Evolutionary conservation across 352 stramenopile species (phyloP), one percentile per base, ranked within the genome.

Genomic region (Globisporangium viniferum): DNA sequence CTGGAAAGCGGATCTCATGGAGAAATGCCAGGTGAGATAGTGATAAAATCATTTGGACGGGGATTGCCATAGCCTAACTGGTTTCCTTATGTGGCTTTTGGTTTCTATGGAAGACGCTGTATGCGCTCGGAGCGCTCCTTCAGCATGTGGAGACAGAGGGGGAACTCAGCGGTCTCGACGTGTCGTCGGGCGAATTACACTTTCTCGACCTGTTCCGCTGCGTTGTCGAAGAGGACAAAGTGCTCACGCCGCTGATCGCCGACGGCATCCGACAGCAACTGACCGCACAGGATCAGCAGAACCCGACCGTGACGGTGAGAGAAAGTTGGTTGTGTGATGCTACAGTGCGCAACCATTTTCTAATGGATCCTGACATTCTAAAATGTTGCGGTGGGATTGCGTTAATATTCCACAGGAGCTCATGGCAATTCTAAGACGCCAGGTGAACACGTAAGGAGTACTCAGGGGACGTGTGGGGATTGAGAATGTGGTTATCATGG

Each of bases 171-270:
- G 80, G 77, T 0, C 63, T 74, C 20, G 81, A 92, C 15, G 66
- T 86, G 5, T 82, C 82, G 3, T 73, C 75, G 3, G 73, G 78
- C 15, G 84, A 93, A 49, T 68, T 91, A 15, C 82, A 81, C 51
- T 88, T 93, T 27, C 74, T 94, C 27, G 81, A 91, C 33, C 62
- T 92, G 2, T 77, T 93, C 56, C 77, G 80, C 9, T 90, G 84
- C 22, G 78, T 90, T n/a, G 74, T 92, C 18, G 81, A 94, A 57
- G 73, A 79, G 9, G 72, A 93, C 51, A 77, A 88, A 36, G 76
- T 88, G 15, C 73, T 94, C 29, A 91, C 84, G 49, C 79, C 77
- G 4, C 73, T 92, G 24, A 80, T 92, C 14, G 73, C 73, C 0
- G 66, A 88, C 7, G 81, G 79, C 3, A 88, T 92, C 36, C 59